phyloP scores from a whole-genome alignment of 2,329 filamentous ascomycete species.

The Pseudogymnoascus verrucosus region DNA sequence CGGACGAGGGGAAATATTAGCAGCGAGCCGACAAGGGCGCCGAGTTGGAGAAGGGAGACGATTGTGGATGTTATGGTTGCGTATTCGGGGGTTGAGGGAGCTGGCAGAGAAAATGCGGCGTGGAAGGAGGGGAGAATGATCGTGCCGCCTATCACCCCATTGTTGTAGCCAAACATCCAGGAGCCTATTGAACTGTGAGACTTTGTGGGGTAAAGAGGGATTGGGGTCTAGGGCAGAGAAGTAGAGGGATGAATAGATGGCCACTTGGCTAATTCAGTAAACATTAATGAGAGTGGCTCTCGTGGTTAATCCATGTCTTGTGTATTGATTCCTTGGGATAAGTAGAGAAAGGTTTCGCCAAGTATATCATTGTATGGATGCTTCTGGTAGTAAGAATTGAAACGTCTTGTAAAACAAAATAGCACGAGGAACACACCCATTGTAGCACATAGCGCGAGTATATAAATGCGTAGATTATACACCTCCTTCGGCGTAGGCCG shows the following conservation, averaged over 20 bases:
- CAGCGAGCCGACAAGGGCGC: conserved; percentile 20
- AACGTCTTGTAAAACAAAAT: not conserved
- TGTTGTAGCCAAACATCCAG: conserved; percentile 12
- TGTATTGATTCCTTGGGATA: not conserved
- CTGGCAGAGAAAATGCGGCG: conserved; percentile 19
- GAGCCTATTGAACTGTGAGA: not conserved
- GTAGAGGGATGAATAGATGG: not conserved
- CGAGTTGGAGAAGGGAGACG: conserved; percentile 24
- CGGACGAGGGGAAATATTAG: conserved; percentile 18
- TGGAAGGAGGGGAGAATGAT: conserved; percentile 10
- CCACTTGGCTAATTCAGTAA: not conserved
- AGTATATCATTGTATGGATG: not conserved
- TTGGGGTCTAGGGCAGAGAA: not conserved
- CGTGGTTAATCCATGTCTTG: not conserved
- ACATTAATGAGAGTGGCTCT: not conserved
- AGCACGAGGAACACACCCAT: not conserved
- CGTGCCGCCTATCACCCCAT: conserved; percentile 9
- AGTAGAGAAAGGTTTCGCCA: not conserved
- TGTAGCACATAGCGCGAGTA: conserved; percentile 16
- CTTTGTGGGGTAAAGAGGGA: not conserved
- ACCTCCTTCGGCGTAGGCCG: conserved; percentile 21
- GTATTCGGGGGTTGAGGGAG: conserved; percentile 17
- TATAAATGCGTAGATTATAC: conserved; percentile 21
- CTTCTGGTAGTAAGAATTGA: not conserved
- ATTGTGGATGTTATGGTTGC: conserved; percentile 21